Base-by-base conservation (phyloP, 2,329 filamentous ascomycete species). In the Penicillium sp. region DNA sequence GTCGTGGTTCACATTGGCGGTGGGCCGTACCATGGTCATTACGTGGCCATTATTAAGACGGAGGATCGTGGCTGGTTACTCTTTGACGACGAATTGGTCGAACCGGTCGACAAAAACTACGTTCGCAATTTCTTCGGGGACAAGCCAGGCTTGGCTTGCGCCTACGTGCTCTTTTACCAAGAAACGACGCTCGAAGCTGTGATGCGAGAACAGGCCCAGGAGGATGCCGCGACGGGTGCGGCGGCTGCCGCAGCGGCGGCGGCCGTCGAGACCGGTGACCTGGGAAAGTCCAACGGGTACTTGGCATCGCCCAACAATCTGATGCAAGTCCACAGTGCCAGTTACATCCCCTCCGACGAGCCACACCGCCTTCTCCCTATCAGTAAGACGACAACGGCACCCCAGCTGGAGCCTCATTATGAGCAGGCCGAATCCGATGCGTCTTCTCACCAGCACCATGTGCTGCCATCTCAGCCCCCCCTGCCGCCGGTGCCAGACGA, bases 11-110 rank as follows among this genome's bases (percentile, higher is more conserved):
- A 98, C 63, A 97, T 98, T 54, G 93, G 93, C 45, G 90, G 90
- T 42, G 94, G 95, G 24, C 91, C 93, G 4, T 96, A 96, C 63
- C 93, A 98, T 64, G 93, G 93, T 4, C 93, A 98, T 67, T 98
- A 98, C 60, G 90, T 98, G 29, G 90, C 90, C 4, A 93, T 98
- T 46, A 90, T 98, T 74, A 98, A 98, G 72, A 97, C 93, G 0
- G 85, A 94, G 63, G 93, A 97, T 64, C 83, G 88, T 45, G 93
- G 93, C 27, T 98, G 93, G 93, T 74, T 98, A 37, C 73, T 98
- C 5, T 98, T 98, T 60, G 93, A 98, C 59, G 93, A 98, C 62
- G 93, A 98, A 71, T 90, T 97, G 82, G 93, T 98, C 4, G 93
- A 98, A 67, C 93, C 93, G 0, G 93, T 98, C 4, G 90, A 96